Evolutionary conservation across 805 yeast genomes (phyloP), one percentile per base, ranked within the genome.

Genomic region (Nakazawaea siamensis): DNA sequence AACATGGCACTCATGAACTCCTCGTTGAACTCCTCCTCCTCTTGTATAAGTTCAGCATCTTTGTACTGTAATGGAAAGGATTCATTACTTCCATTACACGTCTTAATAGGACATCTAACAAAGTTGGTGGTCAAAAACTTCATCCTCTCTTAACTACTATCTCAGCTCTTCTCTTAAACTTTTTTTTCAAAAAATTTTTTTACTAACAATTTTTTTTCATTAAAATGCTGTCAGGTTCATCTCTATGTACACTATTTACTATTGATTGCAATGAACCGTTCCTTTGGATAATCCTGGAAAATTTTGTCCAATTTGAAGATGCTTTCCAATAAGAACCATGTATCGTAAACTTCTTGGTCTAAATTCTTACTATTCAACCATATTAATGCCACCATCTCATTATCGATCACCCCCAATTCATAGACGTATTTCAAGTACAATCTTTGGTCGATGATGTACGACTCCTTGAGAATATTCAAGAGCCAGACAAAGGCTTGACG

Each of bases 51-150:
- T 46, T 80, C 71, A 48, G 92, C 80, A 16, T 74, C 70, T 37
- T 67, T 55, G 53, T 70, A 90, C 41, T 67, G 66, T 38, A 92
- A 68, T 2, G 98, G 98, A 53, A 87, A 92, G 14, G 94, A 75
- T 5, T 76, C 73, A 11, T 73, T 70, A 5, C 90, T 70, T 11
- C 76, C 61, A 29, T 80, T 86, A 52, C 98, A 92, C 2, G 76
- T 49, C 50, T 80, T 79, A 42, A 86, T 82, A 0, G 97, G 87
- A 59, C 98, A 92, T 54, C 81, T 86, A 43, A 92, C 94, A 58
- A 92, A 92, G 58, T 92, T 92, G 10, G 97, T 84, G n/a, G 98
- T 90, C 18, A 92, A 64, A 50, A 90, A 76, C 62, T 92, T 90
- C 98, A 90, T 90, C 10, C 10, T 20, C 10, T 10, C 23, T n/a